Conservation (phyloP, 129 eudicot species). For the Pseudognaphalium luteoalbum region DNA sequence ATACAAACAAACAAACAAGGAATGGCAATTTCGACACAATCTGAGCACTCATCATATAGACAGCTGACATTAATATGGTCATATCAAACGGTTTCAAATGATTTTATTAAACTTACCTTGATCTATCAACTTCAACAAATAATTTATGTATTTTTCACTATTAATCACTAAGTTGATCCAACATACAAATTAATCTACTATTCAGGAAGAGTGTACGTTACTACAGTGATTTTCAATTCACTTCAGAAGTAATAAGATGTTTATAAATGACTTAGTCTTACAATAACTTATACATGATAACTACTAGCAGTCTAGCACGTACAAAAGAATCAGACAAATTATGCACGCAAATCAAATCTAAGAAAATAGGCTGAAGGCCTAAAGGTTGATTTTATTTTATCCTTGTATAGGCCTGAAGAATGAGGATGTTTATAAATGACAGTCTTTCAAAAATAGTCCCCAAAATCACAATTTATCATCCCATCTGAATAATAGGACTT, state of each 20-base stretch:
- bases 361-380: background rate
- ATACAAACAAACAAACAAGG: background rate
- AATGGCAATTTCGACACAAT: background rate
- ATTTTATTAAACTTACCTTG: background rate
- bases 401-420: background rate
- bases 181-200: background rate
- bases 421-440: too few relatives aligned
- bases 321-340: background rate
- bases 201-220: background rate
- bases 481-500: too few relatives aligned
- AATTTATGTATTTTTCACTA: background rate
- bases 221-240: background rate
- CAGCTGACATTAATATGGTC: background rate
- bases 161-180: background rate
- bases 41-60: background rate
- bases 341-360: background rate
- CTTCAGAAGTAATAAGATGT: background rate
- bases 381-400: background rate
- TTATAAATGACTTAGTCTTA: background rate
- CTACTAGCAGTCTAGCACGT: background rate
- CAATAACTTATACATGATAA: background rate
- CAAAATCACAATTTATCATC: background rate
- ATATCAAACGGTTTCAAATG: background rate
- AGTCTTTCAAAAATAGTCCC: background rate
- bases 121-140: background rate